These are phyloP conservation scores for Phytopythium sindhum DNA, from an alignment of 352 stramenopile species.

Conservation along the genomic window DNA sequence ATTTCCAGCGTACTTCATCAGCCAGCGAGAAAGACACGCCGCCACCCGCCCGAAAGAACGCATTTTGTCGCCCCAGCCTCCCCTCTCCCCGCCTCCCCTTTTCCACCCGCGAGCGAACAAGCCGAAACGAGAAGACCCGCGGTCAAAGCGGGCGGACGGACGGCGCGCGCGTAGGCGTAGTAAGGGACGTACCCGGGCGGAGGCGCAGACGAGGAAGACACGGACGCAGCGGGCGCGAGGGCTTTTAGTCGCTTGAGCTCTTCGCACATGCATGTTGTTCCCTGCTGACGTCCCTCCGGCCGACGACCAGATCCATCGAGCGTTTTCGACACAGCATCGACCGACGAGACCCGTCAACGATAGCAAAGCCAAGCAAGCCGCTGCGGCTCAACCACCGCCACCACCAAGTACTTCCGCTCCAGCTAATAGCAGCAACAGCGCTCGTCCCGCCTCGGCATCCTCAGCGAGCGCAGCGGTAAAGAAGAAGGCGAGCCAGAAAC, in stretches of 20 bases:
- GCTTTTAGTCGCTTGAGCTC: background rate
- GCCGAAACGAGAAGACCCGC: background rate
- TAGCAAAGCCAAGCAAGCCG: background rate
- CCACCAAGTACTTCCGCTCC: background rate
- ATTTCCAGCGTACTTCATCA: background rate
- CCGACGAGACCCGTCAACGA: background rate
- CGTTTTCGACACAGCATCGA: background rate
- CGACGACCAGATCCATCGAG: conserved; percentile 2
- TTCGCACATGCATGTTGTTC: conserved; percentile 5
- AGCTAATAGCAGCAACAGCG: background rate
- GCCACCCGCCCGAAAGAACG: background rate
- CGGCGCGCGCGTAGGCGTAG: background rate
- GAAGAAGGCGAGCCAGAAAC: background rate
- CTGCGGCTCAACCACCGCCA: background rate
- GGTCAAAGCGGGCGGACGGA: background rate
- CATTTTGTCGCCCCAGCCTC: background rate
- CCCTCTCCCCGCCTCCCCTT: background rate
- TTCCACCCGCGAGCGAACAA: background rate
- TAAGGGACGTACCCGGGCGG: background rate
- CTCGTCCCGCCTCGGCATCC: background rate
- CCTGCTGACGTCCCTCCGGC: conserved; percentile 7
- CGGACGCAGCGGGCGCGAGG: background rate
- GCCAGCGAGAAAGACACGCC: background rate
- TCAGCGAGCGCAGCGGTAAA: background rate
- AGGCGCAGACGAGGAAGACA: background rate